Percentiles rank a stretch among this genome's conserved stretches.
Evolutionary conservation across 495 filamentous ascomycete species (phyloP).

Genomic region (Penicillium ucsense): DNA sequence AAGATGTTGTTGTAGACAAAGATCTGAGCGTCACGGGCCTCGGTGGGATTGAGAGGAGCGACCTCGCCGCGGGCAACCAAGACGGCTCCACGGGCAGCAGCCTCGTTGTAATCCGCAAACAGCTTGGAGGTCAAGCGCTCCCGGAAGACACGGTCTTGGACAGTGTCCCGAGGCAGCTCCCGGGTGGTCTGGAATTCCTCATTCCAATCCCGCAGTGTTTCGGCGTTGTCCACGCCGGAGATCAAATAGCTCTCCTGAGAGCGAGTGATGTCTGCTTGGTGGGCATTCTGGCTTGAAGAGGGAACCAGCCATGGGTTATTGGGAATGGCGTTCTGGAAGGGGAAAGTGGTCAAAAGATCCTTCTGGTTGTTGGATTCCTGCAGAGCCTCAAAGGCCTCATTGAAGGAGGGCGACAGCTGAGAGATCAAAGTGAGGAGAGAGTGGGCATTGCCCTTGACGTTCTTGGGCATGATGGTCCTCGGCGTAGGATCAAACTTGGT

Average conservation of each 20-base stretch:
- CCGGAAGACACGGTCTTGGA: slow-evolving; percentile 93
- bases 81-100: slow-evolving; percentile 85
- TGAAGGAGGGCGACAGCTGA: slow-evolving; percentile 75
- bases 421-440: slow-evolving; percentile 75
- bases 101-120: slow-evolving; percentile 95
- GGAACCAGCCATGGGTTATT: slow-evolving; percentile 88
- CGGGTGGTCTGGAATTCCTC: slow-evolving; percentile 97
- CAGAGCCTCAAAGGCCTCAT: slow-evolving; percentile 56
- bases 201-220: slow-evolving; percentile 96
- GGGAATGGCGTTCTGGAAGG: slow-evolving; percentile 86
- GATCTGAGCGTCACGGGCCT: slow-evolving; percentile 87
- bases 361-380: slow-evolving; percentile 73
- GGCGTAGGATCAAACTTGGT: slow-evolving; percentile 87
- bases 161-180: slow-evolving; percentile 82
- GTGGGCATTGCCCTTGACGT: slow-evolving; percentile 51
- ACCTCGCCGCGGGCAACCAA: slow-evolving; percentile 90
- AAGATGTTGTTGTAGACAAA: slow-evolving; percentile 99
- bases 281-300: slow-evolving; percentile 51
- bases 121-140: slow-evolving; percentile 91
- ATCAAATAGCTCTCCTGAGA: slow-evolving; percentile 90
- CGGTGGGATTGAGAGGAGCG: slow-evolving; percentile 92
- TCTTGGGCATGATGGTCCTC: slow-evolving; percentile 52
- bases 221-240: slow-evolving; percentile 80
- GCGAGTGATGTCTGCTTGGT: slow-evolving; percentile 75
- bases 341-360: slow-evolving; percentile 86